Conservation (phyloP, 2,329 filamentous ascomycete species). For the Aplosporella prunicola region DNA sequence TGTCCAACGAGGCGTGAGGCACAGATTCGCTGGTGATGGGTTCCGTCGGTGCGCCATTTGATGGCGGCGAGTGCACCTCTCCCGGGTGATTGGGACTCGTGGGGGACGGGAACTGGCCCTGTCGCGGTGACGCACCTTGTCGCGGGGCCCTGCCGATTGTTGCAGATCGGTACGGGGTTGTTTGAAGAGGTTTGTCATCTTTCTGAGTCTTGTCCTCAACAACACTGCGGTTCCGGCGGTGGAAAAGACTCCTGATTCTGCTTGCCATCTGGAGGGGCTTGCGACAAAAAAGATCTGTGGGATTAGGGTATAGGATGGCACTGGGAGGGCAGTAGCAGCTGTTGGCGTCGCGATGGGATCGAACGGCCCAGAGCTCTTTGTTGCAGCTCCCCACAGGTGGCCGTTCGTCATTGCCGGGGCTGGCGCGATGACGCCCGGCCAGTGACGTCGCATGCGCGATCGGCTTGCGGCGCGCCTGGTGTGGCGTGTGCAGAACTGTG, state of each 20-base stretch:
- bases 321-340: too few species aligned
- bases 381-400: constrained; percentile 1
- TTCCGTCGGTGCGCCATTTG: neutral
- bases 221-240: constrained; percentile 1
- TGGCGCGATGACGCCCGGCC: too few species aligned
- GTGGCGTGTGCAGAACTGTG: too few species aligned
- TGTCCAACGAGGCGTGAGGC: too few species aligned
- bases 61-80: neutral
- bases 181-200: neutral
- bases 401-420: neutral
- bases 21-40: too few species aligned
- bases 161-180: neutral
- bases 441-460: too few species aligned
- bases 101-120: neutral
- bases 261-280: neutral
- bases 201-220: too few species aligned
- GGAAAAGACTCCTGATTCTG: constrained; percentile 5
- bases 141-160: neutral
- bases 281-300: neutral
- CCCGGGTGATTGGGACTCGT: neutral
- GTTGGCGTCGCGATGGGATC: too few species aligned
- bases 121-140: neutral
- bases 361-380: neutral
- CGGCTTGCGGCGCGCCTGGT: neutral
- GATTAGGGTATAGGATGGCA: neutral